Percentiles rank a stretch among this genome's conserved stretches.
Evolutionary conservation across 2,329 filamentous ascomycete species (phyloP).

Genomic region (Aspergillus caelatus): DNA sequence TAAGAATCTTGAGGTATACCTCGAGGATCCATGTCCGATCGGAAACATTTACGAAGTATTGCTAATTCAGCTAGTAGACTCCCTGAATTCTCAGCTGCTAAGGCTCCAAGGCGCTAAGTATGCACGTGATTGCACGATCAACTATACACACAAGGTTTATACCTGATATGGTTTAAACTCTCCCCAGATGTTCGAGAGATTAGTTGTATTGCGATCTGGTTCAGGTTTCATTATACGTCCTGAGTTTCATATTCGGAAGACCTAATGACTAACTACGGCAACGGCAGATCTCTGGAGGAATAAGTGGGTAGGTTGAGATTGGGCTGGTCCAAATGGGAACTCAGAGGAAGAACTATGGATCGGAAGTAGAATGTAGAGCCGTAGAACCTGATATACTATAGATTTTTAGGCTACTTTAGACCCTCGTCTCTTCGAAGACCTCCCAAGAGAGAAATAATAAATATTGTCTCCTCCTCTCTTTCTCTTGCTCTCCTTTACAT

Average conservation of each 20-base stretch:
- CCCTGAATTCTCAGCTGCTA: background rate
- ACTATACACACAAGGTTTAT: background rate
- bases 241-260: background rate
- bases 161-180: background rate
- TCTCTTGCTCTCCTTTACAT: too few species aligned
- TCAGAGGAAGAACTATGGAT: too few species aligned
- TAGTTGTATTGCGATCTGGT: background rate
- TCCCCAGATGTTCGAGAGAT: background rate
- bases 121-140: background rate
- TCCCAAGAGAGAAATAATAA: too few species aligned
- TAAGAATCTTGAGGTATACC: background rate
- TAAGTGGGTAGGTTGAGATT: background rate
- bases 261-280: background rate
- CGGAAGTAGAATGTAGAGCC: too few species aligned
- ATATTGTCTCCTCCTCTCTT: too few species aligned
- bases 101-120: background rate
- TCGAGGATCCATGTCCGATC: background rate
- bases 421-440: too few species aligned
- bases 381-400: too few species aligned
- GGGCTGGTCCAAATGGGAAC: too few species aligned
- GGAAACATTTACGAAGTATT: background rate
- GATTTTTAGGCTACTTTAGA: too few species aligned
- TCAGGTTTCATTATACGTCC: background rate
- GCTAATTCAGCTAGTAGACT: background rate
- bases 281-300: background rate